These are phyloP conservation scores for Populus alba DNA, from an alignment of 345 rosid species.

Conservation along the genomic window DNA sequence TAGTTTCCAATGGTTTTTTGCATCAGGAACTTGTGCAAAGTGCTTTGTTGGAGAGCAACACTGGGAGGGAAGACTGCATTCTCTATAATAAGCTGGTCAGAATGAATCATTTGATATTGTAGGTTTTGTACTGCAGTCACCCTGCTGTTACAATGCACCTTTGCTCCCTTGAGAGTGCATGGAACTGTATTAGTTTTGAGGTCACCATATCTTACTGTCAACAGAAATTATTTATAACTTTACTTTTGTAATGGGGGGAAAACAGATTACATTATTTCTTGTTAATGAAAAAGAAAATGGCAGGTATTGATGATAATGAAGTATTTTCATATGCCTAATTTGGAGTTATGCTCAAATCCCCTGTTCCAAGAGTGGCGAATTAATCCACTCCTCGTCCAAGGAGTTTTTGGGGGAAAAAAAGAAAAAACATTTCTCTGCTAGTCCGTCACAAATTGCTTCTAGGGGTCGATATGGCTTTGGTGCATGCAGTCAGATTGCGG, in stretches of 20 bases:
- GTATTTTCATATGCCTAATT: background rate
- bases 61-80: constrained; percentile 91
- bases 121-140: background rate
- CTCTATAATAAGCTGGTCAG: constrained; percentile 74
- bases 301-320: background rate
- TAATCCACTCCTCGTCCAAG: background rate
- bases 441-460: background rate
- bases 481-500: background rate
- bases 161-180: background rate
- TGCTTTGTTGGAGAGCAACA: constrained; percentile 87
- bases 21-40: constrained; percentile 88
- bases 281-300: background rate
- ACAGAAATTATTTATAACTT: background rate
- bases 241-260: background rate
- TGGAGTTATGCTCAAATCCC: background rate
- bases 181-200: background rate
- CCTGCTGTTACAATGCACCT: background rate
- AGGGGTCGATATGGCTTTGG: background rate
- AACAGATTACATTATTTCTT: background rate
- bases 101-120: constrained; percentile 33
- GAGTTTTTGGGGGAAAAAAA: background rate
- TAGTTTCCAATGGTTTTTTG: background rate
- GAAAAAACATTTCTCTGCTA: background rate
- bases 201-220: background rate
- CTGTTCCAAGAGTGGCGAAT: background rate